phyloP scores from a whole-genome alignment of 257 asterid genomes.

The Solanum etuberosum region DNA sequence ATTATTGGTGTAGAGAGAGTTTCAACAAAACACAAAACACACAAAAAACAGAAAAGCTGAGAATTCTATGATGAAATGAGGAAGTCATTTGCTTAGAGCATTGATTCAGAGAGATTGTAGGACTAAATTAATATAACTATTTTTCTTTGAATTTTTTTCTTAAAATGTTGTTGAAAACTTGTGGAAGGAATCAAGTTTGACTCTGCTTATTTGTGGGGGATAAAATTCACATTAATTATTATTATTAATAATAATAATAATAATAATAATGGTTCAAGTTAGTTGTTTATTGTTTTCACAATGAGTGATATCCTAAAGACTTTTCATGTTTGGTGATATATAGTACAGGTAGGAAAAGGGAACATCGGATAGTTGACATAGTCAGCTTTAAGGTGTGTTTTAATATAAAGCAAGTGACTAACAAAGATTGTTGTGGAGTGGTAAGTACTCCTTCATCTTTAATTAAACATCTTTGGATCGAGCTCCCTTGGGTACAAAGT shows the following conservation, averaged over 20 bases:
- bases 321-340: neutral
- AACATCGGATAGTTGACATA: neutral
- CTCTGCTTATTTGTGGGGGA: neutral
- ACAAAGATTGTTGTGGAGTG: neutral
- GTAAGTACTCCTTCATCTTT: too few relatives aligned
- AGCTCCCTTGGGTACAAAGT: neutral
- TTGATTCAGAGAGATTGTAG: constrained; percentile 13
- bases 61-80: neutral
- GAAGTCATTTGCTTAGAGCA: neutral
- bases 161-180: neutral
- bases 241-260: too few relatives aligned
- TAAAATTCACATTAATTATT: neutral
- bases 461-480: too few relatives aligned
- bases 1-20: neutral
- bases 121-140: neutral
- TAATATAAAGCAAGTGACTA: too few relatives aligned
- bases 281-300: neutral
- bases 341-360: neutral
- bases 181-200: neutral
- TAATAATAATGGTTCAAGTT: neutral
- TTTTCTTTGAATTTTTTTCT: neutral
- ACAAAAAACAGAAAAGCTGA: neutral
- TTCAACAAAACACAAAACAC: neutral
- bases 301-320: neutral
- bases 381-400: neutral